Evolutionary conservation across 495 filamentous ascomycete genomes (phyloP), one percentile per base, ranked within the genome.

Genomic region (Penicillium steckii): DNA sequence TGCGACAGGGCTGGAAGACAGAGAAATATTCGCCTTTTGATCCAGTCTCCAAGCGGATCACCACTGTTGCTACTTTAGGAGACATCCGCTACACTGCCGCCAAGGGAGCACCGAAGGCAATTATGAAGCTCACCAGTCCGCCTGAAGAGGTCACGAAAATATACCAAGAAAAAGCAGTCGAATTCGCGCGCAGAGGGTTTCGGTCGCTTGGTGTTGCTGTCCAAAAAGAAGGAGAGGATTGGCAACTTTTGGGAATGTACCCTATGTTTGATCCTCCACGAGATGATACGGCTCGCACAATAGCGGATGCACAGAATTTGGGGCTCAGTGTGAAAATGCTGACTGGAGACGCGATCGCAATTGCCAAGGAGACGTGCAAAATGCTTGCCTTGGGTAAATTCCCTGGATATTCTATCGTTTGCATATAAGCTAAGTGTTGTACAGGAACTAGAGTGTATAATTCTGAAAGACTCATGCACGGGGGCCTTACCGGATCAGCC

Each of bases 371-470:
- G 68, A 89, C 85, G 37, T 88, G 85, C 73, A 88, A 87, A 65
- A 86, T 89, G 83, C 69, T 89, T 32, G 83, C 84, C 40, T 70
- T 89, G 15, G 85, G 85, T 13, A n/a, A n/a, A n/a, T n/a, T n/a
- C n/a, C n/a, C n/a, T n/a, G n/a, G n/a, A n/a, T n/a, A n/a, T n/a
- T n/a, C n/a, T n/a, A n/a, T n/a, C n/a, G n/a, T n/a, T n/a, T n/a
- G n/a, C n/a, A n/a, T n/a, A n/a, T n/a, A n/a, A n/a, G n/a, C n/a
- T n/a, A n/a, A n/a, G n/a, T n/a, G n/a, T n/a, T n/a, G n/a, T n/a
- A n/a, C n/a, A n/a, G n/a, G n/a, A n/a, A 87, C 84, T 7, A 89
- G 88, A 66, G 85, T 89, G 30, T 88, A 85, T 65, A 87, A 87
- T 65, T 87, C 85, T 4, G 80, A 86, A 32, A 84, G 81, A 61